Conservation (phyloP, 2,329 filamentous ascomycete species). For the Botryotinia globosa region DNA sequence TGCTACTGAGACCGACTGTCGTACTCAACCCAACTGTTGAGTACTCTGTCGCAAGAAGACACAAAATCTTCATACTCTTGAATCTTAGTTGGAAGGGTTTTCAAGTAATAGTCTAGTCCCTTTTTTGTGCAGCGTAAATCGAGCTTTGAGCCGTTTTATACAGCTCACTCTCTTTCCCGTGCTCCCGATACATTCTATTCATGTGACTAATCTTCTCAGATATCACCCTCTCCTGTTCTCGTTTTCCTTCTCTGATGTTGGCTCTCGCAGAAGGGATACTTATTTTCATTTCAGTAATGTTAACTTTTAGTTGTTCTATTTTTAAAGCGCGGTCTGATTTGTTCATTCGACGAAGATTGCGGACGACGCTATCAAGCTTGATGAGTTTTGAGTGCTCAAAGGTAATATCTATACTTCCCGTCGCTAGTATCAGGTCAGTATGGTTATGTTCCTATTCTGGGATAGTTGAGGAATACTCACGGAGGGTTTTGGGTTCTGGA, state of each 20-base stretch:
- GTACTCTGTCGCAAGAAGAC: background rate
- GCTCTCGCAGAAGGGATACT: accelerated
- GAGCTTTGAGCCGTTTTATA: too few relatives aligned
- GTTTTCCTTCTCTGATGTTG: accelerated
- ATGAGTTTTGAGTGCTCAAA: accelerated
- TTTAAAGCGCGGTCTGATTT: background rate
- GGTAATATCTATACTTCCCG: too few relatives aligned
- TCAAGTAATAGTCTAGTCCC: too few relatives aligned
- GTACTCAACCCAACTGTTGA: background rate
- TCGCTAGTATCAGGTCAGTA: background rate
- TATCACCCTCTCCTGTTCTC: accelerated
- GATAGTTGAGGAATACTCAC: background rate
- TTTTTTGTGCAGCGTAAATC: too few relatives aligned
- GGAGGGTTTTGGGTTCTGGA: background rate
- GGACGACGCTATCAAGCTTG: background rate
- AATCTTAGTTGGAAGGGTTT: background rate
- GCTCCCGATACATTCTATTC: too few relatives aligned
- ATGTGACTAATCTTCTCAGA: too few relatives aligned
- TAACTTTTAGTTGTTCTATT: background rate
- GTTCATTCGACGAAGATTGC: too few relatives aligned
- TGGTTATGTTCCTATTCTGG: background rate
- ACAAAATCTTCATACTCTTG: background rate
- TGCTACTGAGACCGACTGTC: background rate
- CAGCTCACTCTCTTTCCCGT: too few relatives aligned
- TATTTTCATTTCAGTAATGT: background rate